Conservation (phyloP, 345 rosid species). For the Pistacia atlantica region DNA sequence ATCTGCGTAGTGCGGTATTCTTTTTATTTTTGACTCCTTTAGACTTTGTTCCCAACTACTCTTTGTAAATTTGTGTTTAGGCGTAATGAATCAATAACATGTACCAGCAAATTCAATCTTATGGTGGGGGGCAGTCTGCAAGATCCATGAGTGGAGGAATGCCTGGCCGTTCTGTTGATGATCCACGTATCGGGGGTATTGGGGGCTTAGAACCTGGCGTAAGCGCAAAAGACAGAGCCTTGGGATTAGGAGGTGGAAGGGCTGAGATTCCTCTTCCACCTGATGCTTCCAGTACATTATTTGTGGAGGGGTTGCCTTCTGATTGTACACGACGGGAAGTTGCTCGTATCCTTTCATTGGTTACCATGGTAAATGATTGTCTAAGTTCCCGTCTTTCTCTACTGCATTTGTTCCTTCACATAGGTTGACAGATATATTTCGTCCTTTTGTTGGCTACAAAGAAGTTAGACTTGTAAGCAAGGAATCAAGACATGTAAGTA, state of each 20-base stretch:
- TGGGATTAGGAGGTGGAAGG: slow-evolving; percentile 51
- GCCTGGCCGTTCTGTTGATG: slow-evolving; percentile 43
- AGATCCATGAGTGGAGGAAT: slow-evolving; percentile 42
- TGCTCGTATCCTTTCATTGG: slow-evolving; percentile 55
- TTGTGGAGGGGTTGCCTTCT: slow-evolving; percentile 68
- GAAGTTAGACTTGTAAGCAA: slow-evolving; percentile 74
- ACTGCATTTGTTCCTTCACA: slow-evolving; percentile 42
- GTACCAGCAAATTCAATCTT: slow-evolving; percentile 54
- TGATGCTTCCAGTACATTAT: slow-evolving; percentile 59
- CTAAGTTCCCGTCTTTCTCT: slow-evolving; percentile 10
- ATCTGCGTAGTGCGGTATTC: slow-evolving; percentile 52
- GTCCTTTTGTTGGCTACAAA: slow-evolving; percentile 75
- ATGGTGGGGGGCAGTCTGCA: slow-evolving; percentile 49
- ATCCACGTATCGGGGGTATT: slow-evolving; percentile 36
- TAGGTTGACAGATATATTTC: slow-evolving; percentile 54
- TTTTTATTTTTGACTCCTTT: neutral
- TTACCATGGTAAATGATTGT: neutral
- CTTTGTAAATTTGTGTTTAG: neutral
- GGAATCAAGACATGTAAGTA: slow-evolving; percentile 60
- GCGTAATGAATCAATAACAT: slow-evolving; percentile 10
- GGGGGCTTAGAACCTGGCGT: slow-evolving; percentile 43
- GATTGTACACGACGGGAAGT: slow-evolving; percentile 60
- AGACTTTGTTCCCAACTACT: neutral
- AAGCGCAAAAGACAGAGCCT: slow-evolving; percentile 38
- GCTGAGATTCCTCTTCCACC: slow-evolving; percentile 60